Conservation (phyloP, 2,329 filamentous ascomycete genomes). For the Trichoderma cornu-damae region DNA sequence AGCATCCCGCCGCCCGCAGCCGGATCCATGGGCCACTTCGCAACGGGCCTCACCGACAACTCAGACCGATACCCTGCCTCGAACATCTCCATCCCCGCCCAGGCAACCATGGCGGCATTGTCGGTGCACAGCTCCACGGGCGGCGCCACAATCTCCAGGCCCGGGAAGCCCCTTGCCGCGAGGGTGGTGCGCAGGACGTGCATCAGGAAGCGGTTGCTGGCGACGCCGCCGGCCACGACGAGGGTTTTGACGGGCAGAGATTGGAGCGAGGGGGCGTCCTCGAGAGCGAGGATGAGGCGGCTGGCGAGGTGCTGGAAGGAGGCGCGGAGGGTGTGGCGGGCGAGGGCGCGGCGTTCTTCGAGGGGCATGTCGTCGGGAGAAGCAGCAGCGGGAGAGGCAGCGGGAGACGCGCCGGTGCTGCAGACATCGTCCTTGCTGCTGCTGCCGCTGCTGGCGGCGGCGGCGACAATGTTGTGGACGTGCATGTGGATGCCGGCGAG, state of each 20-base stretch:
- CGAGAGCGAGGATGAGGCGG: conserved; percentile 64
- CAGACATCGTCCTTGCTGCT: not conserved
- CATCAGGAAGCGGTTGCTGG: conserved; percentile 74
- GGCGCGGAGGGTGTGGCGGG: conserved; percentile 67
- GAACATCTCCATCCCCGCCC: conserved; percentile 91
- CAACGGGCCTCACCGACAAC: conserved; percentile 53
- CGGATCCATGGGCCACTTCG: conserved; percentile 71
- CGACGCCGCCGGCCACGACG: conserved; percentile 86
- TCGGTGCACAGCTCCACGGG: conserved; percentile 78
- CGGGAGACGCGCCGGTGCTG: no score
- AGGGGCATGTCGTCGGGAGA: conserved; percentile 36
- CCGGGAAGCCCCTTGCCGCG: conserved; percentile 58
- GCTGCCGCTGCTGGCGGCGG: conserved; percentile 22
- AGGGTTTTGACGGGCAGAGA: conserved; percentile 45
- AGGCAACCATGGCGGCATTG: conserved; percentile 96
- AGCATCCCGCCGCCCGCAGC: conserved; percentile 56
- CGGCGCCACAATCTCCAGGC: conserved; percentile 65
- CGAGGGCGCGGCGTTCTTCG: conserved; percentile 63
- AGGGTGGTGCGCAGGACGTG: conserved; percentile 56
- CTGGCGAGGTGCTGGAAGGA: conserved; percentile 83
- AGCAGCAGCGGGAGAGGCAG: no score
- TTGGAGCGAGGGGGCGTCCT: conserved; percentile 28
- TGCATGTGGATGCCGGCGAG: conserved; percentile 66
- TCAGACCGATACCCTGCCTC: conserved; percentile 65
- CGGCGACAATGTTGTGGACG: conserved; percentile 39